Evolutionary conservation across 768 basidiomycete species (phyloP).

Genomic region (Russula ochroleuca): DNA sequence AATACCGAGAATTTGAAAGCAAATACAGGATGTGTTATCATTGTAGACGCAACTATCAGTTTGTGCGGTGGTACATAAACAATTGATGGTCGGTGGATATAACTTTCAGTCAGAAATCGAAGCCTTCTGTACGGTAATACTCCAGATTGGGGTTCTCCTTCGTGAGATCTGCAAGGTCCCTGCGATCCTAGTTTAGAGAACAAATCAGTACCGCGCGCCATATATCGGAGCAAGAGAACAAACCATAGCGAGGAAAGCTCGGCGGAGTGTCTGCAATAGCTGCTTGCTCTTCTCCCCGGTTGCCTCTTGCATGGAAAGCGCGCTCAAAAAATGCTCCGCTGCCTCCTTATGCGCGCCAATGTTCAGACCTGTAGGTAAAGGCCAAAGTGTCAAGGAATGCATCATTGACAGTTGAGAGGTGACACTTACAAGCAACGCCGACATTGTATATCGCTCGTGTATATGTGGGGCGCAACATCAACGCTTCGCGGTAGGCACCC

Average conservation of each 20-base stretch:
- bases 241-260: conserved; percentile 80
- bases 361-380: conserved; percentile 67
- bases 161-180: conserved; percentile 76
- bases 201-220: conserved; percentile 11
- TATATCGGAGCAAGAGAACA: conserved; percentile 24
- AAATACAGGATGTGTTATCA: neutral
- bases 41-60: conserved; percentile 12
- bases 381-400: conserved; percentile 17
- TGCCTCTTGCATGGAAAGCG: conserved; percentile 71
- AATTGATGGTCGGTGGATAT: neutral
- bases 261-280: conserved; percentile 84
- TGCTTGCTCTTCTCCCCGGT: conserved; percentile 73
- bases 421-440: conserved; percentile 85
- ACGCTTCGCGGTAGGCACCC: conserved; percentile 83
- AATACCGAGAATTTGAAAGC: neutral
- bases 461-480: conserved; percentile 88
- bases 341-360: conserved; percentile 95
- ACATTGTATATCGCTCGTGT: conserved; percentile 98
- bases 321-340: conserved; percentile 90
- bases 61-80: conserved; percentile 4
- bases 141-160: conserved; percentile 60
- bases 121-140: conserved; percentile 75
- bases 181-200: conserved; percentile 52
- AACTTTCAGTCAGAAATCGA: conserved; percentile 63
- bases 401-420: neutral